Base-by-base conservation (phyloP, 1,284 basidiomycete genomes). In the Malassezia vespertilionis region DNA sequence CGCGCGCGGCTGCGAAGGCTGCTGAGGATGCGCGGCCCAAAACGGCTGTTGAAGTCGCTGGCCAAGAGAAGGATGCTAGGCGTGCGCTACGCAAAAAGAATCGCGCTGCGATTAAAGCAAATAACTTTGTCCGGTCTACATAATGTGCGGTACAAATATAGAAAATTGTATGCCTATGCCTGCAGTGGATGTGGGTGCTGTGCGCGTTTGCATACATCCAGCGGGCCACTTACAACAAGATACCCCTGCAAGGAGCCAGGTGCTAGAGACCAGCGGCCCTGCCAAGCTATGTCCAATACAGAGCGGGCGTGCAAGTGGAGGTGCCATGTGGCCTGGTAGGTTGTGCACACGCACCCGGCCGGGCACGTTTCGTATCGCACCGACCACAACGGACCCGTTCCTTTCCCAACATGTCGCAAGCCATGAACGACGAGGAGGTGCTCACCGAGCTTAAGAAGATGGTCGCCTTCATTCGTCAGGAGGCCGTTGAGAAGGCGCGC, bases 361-460 rank as follows among this genome's bases (percentile, higher is more conserved):
- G 39, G 35, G 39, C 24, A 34, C 15, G 30, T 18, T 24, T 26
- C n/a, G n/a, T 33, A 46, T 42, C 46, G 42, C 39, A 43, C 33
- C 46, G 31, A 39, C 40, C 46, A 37, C 20, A 18, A 22, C 22
- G 20, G 24, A 30, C 3, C 37, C 20, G 37, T 39, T 17, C 7
- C 7, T 28, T 28, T 7, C 26, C 26, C 24, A 57, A 23, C 42
- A 65, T 65, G 64, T 65, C 74, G 52, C 72, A 75, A 40, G 81
- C 88, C 18, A 76, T 95, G 58, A 91, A 90, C 71, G 91, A 96
- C 69, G 88, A 91, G 66, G 90, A 96, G 75, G 90, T 96, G 30
- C 77, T 89, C 69, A 84, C 76, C 64, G 90, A 96, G 78, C 88
- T 95, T 86, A 93, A 89, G 77, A 96, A 96, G 82, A 95, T 96